Evolutionary conservation across 2,329 filamentous ascomycete genomes (phyloP), one percentile per base, ranked within the genome.

Genomic region (Rhexocercosporidium sp.): DNA sequence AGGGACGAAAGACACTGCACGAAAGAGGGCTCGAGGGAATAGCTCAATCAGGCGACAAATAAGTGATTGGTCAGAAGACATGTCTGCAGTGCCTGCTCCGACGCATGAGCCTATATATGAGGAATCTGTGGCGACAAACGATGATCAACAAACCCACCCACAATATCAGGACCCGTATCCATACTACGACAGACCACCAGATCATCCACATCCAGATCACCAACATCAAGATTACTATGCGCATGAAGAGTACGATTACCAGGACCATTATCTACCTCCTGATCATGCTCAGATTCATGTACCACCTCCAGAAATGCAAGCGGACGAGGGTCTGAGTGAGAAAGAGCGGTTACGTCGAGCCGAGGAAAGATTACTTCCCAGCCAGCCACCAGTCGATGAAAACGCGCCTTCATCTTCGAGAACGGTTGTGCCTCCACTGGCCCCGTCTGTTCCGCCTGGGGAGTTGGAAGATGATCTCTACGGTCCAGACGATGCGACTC

Each of bases 271-370:
- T 41, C 54, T 63, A 9, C 66, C 76, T 74, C 66, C 72, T 69
- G 31, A 75, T 72, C 64, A 76, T 75, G 60, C 82, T 70, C 80
- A 86, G 60, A 78, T 84, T 64, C 84, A 86, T 72, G 77, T 90
- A 18, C 86, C 89, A 34, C 86, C 86, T 4, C 89, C 90, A n/a
- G 81, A 86, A 34, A 73, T 89, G 20, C 81, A 83, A 12, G 81
- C 85, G 14, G 88, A 93, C 64, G 86, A 86, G 67, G 84, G 82
- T 4, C 81, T 94, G 37, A 88, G 90, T 14, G 96, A 98, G 70
- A 97, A 97, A 78, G 90, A 96, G 67, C 89, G 90, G 59, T 81
- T 96, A 66, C 87, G 90, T 56, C 87, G 88, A 66, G 93, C 93
- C 47, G 94, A 97, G 79, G 86, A 90, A 71, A 86, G 90, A 56